Evolutionary conservation across 2,329 filamentous ascomycete genomes (phyloP), one percentile per base, ranked within the genome.

Genomic region (Hypoxylon sp.): DNA sequence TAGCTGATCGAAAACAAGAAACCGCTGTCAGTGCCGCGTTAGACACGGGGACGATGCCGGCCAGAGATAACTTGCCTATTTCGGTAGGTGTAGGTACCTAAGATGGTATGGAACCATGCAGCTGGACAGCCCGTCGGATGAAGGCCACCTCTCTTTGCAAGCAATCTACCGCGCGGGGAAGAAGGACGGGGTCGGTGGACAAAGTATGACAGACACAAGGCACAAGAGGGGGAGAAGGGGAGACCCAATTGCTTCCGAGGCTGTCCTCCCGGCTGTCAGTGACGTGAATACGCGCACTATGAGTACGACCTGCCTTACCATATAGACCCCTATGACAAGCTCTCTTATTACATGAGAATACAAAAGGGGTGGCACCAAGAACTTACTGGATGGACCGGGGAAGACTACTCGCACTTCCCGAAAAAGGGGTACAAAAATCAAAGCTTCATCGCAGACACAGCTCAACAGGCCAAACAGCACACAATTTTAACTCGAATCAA

Each of bases 201-300:
- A n/a, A n/a, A n/a, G n/a, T n/a, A n/a, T n/a, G n/a, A 48, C 45
- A 48, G 13, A 26, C 45, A 48, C 45, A 48, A 15, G 23, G 31
- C 18, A 48, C 29, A 48, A 33, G 5, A 26, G 13, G 21, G 20
- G 37, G 11, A 10, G 11, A 23, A 21, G 26, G 7, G 11, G 11
- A 55, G 21, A 51, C 21, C 41, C 41, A 47, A 51, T 57, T 51
- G 35, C 54, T 47, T 45, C 54, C 54, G 33, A 24, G 29, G 23
- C 9, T 29, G 31, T 24, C n/a, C 37, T n/a, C 20, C 21, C 18
- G 17, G 11, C 29, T 21, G 13, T 29, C 18, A 38, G 31, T 38
- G n/a, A 29, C 7, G n/a, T 38, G n/a, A 38, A 48, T 3, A 48
- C 46, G 46, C 31, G 46, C 27, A 26, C 31, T 26, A 8, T 13